phyloP scores from a whole-genome alignment of 2,329 filamentous ascomycete species.

The Alternaria dauci region DNA sequence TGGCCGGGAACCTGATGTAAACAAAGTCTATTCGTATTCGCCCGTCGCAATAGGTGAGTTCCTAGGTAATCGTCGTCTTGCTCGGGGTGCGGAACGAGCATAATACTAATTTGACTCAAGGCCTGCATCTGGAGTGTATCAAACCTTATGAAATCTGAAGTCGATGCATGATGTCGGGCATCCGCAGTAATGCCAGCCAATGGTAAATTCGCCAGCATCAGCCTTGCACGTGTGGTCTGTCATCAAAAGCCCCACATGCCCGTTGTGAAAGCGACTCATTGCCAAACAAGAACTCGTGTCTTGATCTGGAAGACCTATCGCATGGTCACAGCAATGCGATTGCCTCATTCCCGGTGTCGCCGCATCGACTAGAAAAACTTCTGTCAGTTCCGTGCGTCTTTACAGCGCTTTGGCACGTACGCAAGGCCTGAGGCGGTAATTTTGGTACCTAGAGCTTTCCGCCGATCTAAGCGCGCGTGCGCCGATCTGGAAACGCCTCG shows the following conservation, averaged over 20 bases:
- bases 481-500: not conserved
- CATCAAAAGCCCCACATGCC: not conserved
- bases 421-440: not conserved
- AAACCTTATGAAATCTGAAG: not conserved
- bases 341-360: not conserved
- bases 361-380: not conserved
- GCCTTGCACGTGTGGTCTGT: not conserved
- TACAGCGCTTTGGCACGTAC: not conserved
- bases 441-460: not conserved
- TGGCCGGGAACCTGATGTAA: not conserved
- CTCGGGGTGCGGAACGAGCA: not conserved
- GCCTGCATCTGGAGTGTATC: not conserved
- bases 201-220: not conserved
- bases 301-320: not conserved
- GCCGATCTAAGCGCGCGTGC: not conserved
- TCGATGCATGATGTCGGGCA: slow-evolving; percentile 6
- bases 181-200: slow-evolving; percentile 12
- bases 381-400: not conserved
- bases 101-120: not conserved
- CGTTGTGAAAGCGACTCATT: not conserved
- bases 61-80: not conserved
- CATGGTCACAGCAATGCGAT: not conserved
- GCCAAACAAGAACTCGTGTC: not conserved
- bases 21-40: not conserved
- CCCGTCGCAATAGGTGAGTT: not conserved